Base-by-base conservation (phyloP, 345 rosid genomes). In the Camelina hispida region DNA sequence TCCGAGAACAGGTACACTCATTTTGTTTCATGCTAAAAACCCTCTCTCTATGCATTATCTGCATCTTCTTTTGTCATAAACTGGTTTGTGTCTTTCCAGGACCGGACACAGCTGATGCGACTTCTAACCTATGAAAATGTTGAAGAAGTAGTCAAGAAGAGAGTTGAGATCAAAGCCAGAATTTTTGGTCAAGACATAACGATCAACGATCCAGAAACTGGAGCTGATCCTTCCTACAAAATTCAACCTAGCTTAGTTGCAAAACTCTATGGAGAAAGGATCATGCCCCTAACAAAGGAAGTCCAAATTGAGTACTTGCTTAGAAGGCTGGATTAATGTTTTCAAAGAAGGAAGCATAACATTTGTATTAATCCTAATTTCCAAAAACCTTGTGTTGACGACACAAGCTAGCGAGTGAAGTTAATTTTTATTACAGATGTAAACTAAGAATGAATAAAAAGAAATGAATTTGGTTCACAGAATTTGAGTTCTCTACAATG, bases 251-350 rank as follows among this genome's bases (percentile, higher is more conserved):
- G 82, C 66, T 70, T 91, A 57, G 85, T 88, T 18, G 93, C 89
- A 2, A 64, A 81, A 53, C 80, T 85, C 52, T 86, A 81, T n/a
- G 82, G 87, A 15, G 78, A 82, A 18, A 82, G 90, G 85, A 88
- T 91, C 73, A 83, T 88, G 89, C 89, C 94, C 5, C 76, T 88
- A 17, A 87, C 93, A 4, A 88, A 91, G 72, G 86, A 83, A 82
- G 89, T 88, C 64, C 92, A 81, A 79, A 83, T 88, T 30, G 85
- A 80, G 79, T 90, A 84, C 83, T 71, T 88, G 69, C 74, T 85
- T 72, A 83, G 90, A 71, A 81, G 91, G 81, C 67, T 84, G 79
- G 89, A 88, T 64, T 88, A 67, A 76, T 40, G 15, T 35, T 59
- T 18, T 25, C 62, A 56, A 55, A 56, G 67, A 65, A 48, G 35